Conservation (phyloP, 768 basidiomycete species). For the Lentinus tigrinus region DNA sequence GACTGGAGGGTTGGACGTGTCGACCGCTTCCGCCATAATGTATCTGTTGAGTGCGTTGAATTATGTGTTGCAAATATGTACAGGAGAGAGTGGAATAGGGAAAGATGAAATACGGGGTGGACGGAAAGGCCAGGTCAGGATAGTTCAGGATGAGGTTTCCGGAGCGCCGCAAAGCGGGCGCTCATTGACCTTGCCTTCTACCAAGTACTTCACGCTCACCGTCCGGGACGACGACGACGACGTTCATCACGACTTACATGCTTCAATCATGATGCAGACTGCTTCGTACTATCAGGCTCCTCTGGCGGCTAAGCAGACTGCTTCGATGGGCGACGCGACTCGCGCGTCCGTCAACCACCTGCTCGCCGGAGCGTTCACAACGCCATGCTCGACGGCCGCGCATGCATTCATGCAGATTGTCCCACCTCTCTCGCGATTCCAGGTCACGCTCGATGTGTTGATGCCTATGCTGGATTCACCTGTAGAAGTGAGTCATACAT, state of each 20-base stretch:
- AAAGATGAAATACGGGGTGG: too few species aligned
- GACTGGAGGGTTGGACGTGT: not conserved
- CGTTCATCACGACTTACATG: constrained; percentile 8
- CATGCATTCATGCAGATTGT: constrained; percentile 75
- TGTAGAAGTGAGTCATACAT: constrained; percentile 47
- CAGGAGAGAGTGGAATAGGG: too few species aligned
- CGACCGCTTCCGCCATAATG: not conserved
- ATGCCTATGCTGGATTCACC: constrained; percentile 65
- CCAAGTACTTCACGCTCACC: not conserved
- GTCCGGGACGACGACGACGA: constrained; percentile 6
- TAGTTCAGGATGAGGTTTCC: not conserved
- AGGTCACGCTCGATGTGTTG: constrained; percentile 80
- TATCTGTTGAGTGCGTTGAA: not conserved
- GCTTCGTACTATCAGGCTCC: constrained; percentile 34
- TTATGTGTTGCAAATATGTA: not conserved
- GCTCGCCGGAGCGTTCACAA: constrained; percentile 59
- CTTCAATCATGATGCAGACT: constrained; percentile 28
- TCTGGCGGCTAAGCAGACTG: constrained; percentile 23
- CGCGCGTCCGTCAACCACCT: constrained; percentile 68
- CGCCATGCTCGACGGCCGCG: constrained; percentile 77
- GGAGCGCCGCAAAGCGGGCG: not conserved
- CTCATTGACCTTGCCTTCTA: not conserved
- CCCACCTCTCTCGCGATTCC: constrained; percentile 74
- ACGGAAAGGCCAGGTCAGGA: not conserved
- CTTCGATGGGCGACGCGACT: constrained; percentile 43